A percentile compares a stretch with the other conserved stretches of the same genome.
Evolutionary conservation across 805 yeast species (phyloP).

Genomic region (Starmerella bombi): DNA sequence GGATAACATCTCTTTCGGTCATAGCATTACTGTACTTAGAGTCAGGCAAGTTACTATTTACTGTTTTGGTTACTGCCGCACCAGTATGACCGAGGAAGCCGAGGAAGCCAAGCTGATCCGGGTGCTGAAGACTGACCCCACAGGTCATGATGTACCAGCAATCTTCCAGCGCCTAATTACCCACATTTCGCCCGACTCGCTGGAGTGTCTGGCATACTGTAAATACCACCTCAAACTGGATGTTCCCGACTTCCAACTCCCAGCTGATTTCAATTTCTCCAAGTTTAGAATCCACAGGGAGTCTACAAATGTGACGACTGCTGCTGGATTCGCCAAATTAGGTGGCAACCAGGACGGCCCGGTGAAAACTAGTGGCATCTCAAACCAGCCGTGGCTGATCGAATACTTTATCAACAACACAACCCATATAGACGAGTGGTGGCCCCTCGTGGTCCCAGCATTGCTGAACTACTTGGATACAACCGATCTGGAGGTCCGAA

Average conservation of each 20-base stretch:
- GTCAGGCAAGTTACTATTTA: too few relatives aligned
- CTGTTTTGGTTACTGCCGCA: too few relatives aligned
- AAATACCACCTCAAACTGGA: conserved; percentile 1
- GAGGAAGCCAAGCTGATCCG: too few relatives aligned
- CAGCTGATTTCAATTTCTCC: neutral
- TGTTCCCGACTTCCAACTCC: neutral
- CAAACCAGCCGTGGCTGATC: conserved; percentile 16
- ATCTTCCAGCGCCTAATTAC: neutral
- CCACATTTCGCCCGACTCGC: neutral
- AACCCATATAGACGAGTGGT: conserved; percentile 12
- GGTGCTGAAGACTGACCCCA: too few relatives aligned
- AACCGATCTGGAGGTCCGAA: conserved; percentile 19
- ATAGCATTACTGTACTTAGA: too few relatives aligned
- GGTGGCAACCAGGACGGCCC: too few relatives aligned
- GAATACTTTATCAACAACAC: conserved; percentile 4
- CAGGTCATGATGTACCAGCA: too few relatives aligned
- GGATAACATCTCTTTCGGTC: too few relatives aligned
- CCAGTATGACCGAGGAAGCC: too few relatives aligned
- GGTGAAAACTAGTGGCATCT: neutral
- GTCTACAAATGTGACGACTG: neutral
- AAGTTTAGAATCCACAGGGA: neutral
- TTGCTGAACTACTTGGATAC: conserved; percentile 25
- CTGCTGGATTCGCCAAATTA: conserved; percentile 4
- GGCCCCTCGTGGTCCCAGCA: conserved; percentile 27
- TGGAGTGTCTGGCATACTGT: conserved; percentile 2